Base-by-base conservation (phyloP, 2,329 filamentous ascomycete genomes). In the Calonectria pseudoturangicola region DNA sequence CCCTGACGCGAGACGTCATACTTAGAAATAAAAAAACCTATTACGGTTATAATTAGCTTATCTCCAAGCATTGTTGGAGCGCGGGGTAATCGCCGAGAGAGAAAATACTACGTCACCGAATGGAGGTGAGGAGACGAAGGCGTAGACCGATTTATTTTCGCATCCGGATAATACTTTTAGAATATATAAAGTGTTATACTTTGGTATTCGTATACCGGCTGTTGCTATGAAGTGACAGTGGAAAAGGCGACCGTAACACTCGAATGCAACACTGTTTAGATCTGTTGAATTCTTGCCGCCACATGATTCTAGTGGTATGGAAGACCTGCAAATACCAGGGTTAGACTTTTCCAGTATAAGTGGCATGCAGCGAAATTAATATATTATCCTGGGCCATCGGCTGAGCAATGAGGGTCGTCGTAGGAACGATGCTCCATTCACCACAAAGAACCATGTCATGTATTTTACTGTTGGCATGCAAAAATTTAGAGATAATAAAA, bases 41-140 rank as follows among this genome's bases (percentile, higher is more conserved):
- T 27, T 41, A 13, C 36, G 33, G 33, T 60, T 21, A 13, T 60
- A 27, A 60, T 60, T 41, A 60, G 33, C 33, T 60, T 60, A 60
- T 39, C 39, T n/a, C 13, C 25, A 9, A 6, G 21, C 25, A 25
- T 27, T 27, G 28, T 10, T 39, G 33, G 2, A 41, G 16, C 54
- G 33, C 54, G 21, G 39, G 54, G 54, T 60, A 60, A 39, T 30
- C 54, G 16, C 39, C 21, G 15, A 13, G 10, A 3, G 33, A 15
- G 1, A 36, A 10, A 18, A 39, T 15, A 15, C 16, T 21, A 41
- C 9, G 54, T 41, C 21, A 21, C 21, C 12, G 18, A 41, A 12
- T 12, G 5, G 36, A 41, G 36, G 54, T 27, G 33, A 10, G 30
- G 30, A 25, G 16, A 16, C 9, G 18, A 36, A 25, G 51, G 30